A percentile compares a stretch with the other conserved stretches of the same genome.
Conservation (phyloP, 1,284 basidiomycete species). For the Leccinum ambiguum region DNA sequence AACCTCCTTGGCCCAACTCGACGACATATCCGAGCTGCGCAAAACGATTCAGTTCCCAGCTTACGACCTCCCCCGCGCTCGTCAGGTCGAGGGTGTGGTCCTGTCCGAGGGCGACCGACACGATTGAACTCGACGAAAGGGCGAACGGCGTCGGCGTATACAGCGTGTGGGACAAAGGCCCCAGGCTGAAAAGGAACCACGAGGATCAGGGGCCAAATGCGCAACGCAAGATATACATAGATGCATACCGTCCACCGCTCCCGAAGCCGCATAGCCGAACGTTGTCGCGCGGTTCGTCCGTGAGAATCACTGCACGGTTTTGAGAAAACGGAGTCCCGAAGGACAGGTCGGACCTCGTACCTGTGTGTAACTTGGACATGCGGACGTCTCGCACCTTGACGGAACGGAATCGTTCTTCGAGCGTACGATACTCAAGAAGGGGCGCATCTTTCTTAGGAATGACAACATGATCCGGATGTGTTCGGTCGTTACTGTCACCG, state of each 20-base stretch:
- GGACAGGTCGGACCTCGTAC: conserved; percentile 21
- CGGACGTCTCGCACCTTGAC: conserved; percentile 64
- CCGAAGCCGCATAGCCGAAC: conserved; percentile 86
- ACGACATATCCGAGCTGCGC: conserved; percentile 87
- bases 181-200: conserved; percentile 51
- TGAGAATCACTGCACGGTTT: conserved; percentile 57
- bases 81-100: conserved; percentile 94
- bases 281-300: conserved; percentile 72
- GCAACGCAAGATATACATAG: neutral
- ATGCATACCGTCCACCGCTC: conserved; percentile 68
- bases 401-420: conserved; percentile 52
- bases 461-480: conserved; percentile 78
- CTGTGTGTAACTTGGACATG: conserved; percentile 87
- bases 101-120: conserved; percentile 82
- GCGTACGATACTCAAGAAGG: conserved; percentile 20
- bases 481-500: conserved; percentile 79
- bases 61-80: conserved; percentile 77
- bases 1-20: conserved; percentile 47
- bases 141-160: conserved; percentile 65
- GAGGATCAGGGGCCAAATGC: conserved; percentile 8
- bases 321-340: neutral
- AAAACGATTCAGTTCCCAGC: conserved; percentile 91
- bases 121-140: conserved; percentile 49
- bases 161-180: conserved; percentile 79
- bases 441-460: conserved; percentile 41